Evolutionary conservation across 805 yeast genomes (phyloP).

Genomic region (Myxozyma melibiosi): DNA sequence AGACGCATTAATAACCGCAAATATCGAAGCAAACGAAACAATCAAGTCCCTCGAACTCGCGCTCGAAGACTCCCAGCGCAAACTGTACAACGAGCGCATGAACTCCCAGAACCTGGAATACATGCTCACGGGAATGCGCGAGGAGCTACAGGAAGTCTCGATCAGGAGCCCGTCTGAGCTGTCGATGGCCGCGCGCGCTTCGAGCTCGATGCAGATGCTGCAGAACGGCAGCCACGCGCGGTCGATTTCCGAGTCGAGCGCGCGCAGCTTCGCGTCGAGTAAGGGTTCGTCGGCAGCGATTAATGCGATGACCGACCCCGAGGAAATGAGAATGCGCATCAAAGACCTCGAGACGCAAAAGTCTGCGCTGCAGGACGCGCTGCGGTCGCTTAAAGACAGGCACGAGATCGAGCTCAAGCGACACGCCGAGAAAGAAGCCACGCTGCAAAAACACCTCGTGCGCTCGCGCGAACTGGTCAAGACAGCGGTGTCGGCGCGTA

Average conservation of each 20-base stretch:
- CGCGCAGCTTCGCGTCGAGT: background rate
- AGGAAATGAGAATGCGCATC: conserved; percentile 9
- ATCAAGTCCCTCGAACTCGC: conserved; percentile 20
- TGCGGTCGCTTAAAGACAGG: conserved; percentile 46
- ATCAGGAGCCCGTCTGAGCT: conserved; percentile 7
- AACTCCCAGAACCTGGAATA: conserved; percentile 30
- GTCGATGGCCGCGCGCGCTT: conserved; percentile 9
- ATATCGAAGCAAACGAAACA: conserved; percentile 12
- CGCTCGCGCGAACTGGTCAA: conserved; percentile 18
- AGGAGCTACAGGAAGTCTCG: conserved; percentile 27
- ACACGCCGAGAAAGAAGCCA: conserved; percentile 13
- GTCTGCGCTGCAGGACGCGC: conserved; percentile 45
- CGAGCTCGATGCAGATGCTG: conserved; percentile 14
- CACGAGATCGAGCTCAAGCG: conserved; percentile 44
- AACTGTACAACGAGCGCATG: conserved; percentile 28
- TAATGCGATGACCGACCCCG: conserved; percentile 11
- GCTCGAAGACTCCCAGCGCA: conserved; percentile 29
- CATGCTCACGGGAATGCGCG: conserved; percentile 27
- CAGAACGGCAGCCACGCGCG: background rate
- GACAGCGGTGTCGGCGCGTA: conserved; percentile 10
- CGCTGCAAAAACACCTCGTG: conserved; percentile 14
- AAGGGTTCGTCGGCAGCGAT: background rate
- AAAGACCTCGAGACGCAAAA: conserved; percentile 41
- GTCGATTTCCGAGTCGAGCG: background rate
- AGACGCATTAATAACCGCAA: conserved; percentile 4